Evolutionary conservation across 176 grass and related monocot genomes (phyloP).

Genomic region (Raddia guianensis): DNA sequence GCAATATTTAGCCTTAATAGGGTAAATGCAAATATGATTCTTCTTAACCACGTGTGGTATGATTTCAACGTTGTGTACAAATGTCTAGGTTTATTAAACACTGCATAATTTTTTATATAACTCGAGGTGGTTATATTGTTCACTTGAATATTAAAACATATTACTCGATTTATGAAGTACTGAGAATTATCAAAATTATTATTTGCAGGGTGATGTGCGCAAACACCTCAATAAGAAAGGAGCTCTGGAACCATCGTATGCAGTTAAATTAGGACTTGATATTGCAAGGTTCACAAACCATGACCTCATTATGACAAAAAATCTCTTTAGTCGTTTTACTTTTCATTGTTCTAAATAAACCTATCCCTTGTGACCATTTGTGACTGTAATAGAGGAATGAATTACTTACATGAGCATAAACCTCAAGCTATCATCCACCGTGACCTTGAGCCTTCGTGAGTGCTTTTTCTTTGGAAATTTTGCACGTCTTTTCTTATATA

Average conservation of each 20-base stretch:
- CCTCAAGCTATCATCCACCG: constrained; percentile 93
- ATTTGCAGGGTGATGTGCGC: constrained; percentile 81
- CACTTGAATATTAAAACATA: background rate
- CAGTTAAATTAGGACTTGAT: constrained; percentile 91
- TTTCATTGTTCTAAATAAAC: constrained; percentile 14
- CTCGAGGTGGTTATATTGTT: background rate
- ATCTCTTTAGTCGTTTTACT: background rate
- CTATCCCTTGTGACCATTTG: constrained; percentile 25
- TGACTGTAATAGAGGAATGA: constrained; percentile 79
- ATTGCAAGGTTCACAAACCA: constrained; percentile 76
- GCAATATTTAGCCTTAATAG: background rate
- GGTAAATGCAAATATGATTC: constrained; percentile 16
- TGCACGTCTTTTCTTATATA: background rate
- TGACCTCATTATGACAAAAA: constrained; percentile 8
- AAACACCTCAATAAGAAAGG: constrained; percentile 62
- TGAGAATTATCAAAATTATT: background rate
- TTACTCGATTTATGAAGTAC: constrained; percentile 29
- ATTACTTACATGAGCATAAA: constrained; percentile 94
- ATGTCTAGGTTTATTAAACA: constrained; percentile 15
- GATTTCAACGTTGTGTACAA: constrained; percentile 4
- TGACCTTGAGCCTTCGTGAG: constrained; percentile 99
- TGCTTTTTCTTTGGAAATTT: constrained; percentile 29
- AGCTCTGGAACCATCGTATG: constrained; percentile 61
- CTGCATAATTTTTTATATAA: background rate
- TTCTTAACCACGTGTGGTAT: constrained; percentile 17